Evolutionary conservation across 2,329 filamentous ascomycete genomes (phyloP).

Genomic region (Talaromyces sp.): DNA sequence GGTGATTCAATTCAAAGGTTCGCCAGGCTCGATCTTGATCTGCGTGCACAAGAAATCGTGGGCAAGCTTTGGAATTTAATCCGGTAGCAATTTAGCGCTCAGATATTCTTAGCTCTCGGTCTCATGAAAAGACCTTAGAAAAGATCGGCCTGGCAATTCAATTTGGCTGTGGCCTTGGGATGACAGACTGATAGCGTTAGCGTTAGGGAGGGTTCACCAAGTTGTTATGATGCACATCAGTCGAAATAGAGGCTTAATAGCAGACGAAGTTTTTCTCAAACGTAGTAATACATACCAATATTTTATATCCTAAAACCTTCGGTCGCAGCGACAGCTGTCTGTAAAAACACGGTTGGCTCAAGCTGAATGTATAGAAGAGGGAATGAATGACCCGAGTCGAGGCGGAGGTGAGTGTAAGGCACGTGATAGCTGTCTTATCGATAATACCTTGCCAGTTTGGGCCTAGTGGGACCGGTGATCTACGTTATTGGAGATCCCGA

Average conservation of each 20-base stretch:
- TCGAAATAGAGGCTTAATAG: not conserved
- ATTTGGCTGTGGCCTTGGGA: not conserved
- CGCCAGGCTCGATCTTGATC: not conserved
- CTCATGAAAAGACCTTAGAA: not conserved
- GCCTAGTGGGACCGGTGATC: not conserved
- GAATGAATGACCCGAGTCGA: not conserved
- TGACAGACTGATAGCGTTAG: not conserved
- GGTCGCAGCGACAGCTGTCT: not conserved
- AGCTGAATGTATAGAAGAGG: slow-evolving; percentile 4
- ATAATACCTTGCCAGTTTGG: not conserved
- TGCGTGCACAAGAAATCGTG: not conserved
- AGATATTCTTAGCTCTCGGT: not conserved
- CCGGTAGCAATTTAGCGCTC: not conserved
- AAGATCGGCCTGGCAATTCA: not conserved
- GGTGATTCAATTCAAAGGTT: not conserved
- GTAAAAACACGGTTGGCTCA: not conserved
- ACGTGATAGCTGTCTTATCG: not conserved
- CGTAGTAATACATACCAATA: not conserved
- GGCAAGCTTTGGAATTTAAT: not conserved
- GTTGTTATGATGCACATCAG: not conserved
- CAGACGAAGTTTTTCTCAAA: not conserved
- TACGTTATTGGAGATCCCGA: not conserved
- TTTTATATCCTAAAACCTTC: not conserved
- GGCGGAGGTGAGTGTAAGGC: not conserved
- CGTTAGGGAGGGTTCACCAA: not conserved